These are phyloP conservation scores for Sphaerosporella brunnea DNA, from an alignment of 495 filamentous ascomycete species.

Conservation along the genomic window DNA sequence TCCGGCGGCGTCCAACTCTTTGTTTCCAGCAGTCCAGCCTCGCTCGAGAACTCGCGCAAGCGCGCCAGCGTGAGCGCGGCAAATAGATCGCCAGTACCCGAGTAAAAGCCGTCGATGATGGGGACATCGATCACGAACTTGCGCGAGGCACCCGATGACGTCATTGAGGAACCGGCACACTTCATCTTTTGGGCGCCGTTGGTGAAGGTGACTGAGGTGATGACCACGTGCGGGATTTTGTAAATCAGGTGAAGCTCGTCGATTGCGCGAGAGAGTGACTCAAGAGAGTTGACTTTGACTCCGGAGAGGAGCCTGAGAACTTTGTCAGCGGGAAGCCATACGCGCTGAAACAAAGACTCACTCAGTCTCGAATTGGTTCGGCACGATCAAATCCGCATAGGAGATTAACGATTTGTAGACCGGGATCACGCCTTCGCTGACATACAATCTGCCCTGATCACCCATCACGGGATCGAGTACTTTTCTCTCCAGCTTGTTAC, in stretches of 20 bases:
- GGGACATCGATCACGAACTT: constrained; percentile 73
- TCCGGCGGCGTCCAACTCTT: constrained; percentile 54
- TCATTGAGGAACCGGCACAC: constrained; percentile 21
- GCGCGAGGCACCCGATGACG: constrained; percentile 32
- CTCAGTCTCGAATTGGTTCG: constrained; percentile 97
- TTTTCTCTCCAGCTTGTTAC: constrained; percentile 14
- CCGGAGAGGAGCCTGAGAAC: constrained; percentile 69
- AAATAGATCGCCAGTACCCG: constrained; percentile 96
- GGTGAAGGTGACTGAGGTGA: constrained; percentile 54
- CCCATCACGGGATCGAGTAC: constrained; percentile 98
- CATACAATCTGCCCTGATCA: constrained; percentile 79
- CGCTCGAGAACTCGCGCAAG: constrained; percentile 53
- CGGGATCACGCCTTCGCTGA: constrained; percentile 72
- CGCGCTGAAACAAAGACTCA: too few species aligned
- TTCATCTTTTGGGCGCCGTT: constrained; percentile 17
- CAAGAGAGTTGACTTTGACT: constrained; percentile 58
- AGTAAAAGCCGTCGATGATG: constrained; percentile 78
- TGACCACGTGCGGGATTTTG: constrained; percentile 71
- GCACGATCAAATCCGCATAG: constrained; percentile 78
- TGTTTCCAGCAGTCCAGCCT: constrained; percentile 31
- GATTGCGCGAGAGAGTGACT: constrained; percentile 53
- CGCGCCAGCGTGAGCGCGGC: constrained; percentile 75
- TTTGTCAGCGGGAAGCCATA: constrained; percentile 36
- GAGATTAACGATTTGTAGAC: constrained; percentile 65
- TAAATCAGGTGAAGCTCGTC: constrained; percentile 57